These are phyloP conservation scores for Fraxinus floribunda DNA, from an alignment of 305 asterid genomes.

Conservation along the genomic window DNA sequence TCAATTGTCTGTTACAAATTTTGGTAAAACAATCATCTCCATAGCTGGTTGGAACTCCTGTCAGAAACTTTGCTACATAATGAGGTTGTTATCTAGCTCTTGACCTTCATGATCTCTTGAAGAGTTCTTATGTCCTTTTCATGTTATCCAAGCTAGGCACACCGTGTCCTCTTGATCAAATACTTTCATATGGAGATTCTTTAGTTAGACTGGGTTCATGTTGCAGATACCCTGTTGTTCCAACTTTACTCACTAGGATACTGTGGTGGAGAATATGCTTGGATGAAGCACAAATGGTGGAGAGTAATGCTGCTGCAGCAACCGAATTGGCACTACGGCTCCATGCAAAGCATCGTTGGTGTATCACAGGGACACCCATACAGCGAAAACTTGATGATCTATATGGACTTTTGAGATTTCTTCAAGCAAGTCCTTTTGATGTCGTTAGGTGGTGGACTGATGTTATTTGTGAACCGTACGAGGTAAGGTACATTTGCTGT, in stretches of 20 bases:
- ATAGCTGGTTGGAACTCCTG: not conserved
- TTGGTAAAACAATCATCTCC: not conserved
- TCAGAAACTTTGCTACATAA: not conserved
- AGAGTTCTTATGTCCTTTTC: conserved; percentile 8
- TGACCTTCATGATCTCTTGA: not conserved
- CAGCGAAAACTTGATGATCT: conserved; percentile 92
- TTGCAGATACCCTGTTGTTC: conserved; percentile 85
- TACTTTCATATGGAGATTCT: not conserved
- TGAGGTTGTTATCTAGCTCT: not conserved
- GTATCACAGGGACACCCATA: conserved; percentile 97
- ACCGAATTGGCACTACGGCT: conserved; percentile 88
- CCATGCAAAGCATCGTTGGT: conserved; percentile 89
- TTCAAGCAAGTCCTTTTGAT: conserved; percentile 81
- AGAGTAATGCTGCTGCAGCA: conserved; percentile 90
- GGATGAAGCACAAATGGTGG: conserved; percentile 99
- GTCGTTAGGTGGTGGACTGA: conserved; percentile 88
- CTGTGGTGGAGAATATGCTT: conserved; percentile 98
- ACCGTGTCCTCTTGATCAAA: conserved; percentile 20
- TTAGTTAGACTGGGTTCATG: conserved; percentile 22
- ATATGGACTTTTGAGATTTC: conserved; percentile 86
- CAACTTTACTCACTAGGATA: conserved; percentile 88
- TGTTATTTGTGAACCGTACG: conserved; percentile 82
- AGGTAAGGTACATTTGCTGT: conserved; percentile 47
- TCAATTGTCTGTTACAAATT: not conserved
- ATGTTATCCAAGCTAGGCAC: conserved; percentile 10